Base-by-base conservation (phyloP, 1,284 basidiomycete genomes). In the Rhodotorula sp. region DNA sequence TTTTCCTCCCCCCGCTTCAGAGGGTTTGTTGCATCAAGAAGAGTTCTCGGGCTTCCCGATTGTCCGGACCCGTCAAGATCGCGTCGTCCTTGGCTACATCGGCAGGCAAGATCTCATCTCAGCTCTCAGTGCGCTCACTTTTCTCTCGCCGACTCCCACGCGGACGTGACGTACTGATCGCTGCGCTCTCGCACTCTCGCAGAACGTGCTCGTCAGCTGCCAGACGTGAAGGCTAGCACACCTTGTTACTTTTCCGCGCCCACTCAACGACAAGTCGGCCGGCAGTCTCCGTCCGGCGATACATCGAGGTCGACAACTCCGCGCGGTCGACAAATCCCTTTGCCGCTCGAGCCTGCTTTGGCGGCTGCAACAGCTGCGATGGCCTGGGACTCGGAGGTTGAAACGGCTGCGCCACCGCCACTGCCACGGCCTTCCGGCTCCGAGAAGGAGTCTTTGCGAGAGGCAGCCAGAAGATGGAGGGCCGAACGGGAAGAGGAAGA, bases 61-160 rank as follows among this genome's bases (percentile, higher is more conserved):
- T 64, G 80, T 95, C 30, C 79, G 79, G 46, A 82, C 54, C 6
- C 61, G 81, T 84, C 73, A 81, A 75, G 64, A 73, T n/a, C 78
- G 85, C 74, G 85, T 90, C 46, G 86, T 96, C 83, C 84, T 93
- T 17, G 95, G 95, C 3, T 95, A 94, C 80, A 89, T 98, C 70
- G 91, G 93, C 0, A 87, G 89, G 26, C 91, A 88, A 77, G 95
- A 98, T 80, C 85, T 98, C 33, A 91, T 95, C 76, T 91, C 95
- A 79, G 93, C 92, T 5, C 82, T 96, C 22, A 86, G 93, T 93
- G 79, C 75, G 88, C 22, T 20, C 24, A 4, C 83, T 4, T 51
- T 51, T 37, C 20, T 2, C 17, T n/a, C 42, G 14, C 6, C 46
- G 22, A 15, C 10, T 10, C n/a, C 4, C 6, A n/a, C 37, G 26